Evolutionary conservation across 2,329 filamentous ascomycete species (phyloP).

Genomic region (Stemphylium vesicarium): DNA sequence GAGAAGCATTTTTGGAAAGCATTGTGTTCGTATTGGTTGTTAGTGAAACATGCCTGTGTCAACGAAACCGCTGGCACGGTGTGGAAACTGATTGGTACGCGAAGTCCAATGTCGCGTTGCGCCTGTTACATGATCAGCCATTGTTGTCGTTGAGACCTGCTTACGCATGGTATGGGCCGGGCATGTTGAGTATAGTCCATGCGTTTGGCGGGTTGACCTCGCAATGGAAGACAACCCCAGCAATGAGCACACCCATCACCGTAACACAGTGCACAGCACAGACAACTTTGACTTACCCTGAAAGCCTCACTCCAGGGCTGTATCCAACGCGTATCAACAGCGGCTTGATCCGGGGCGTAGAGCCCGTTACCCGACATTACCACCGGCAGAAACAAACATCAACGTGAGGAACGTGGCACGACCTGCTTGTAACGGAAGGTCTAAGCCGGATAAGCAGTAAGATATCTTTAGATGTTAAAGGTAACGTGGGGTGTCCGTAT

Average conservation of each 20-base stretch:
- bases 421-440: conserved; percentile 13
- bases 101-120: conserved; percentile 65
- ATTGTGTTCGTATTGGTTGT: conserved; percentile 60
- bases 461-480: conserved; percentile 10
- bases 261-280: background rate
- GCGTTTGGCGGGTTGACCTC: background rate
- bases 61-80: conserved; percentile 64
- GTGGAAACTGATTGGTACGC: conserved; percentile 68
- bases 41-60: conserved; percentile 64
- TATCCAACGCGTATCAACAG: conserved; percentile 33
- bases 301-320: conserved; percentile 43
- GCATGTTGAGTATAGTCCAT: background rate
- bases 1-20: conserved; percentile 64
- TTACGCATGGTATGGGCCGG: background rate
- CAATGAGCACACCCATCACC: background rate
- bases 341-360: conserved; percentile 40
- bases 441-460: background rate
- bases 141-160: background rate
- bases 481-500: background rate
- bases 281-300: conserved; percentile 29
- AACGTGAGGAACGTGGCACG: conserved; percentile 11
- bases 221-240: background rate
- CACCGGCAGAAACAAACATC: conserved; percentile 14
- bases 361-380: conserved; percentile 36
- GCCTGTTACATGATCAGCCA: conserved; percentile 53